These are phyloP conservation scores for Wolfiporia cocos DNA, from an alignment of 1,284 basidiomycete species.

Conservation along the genomic window DNA sequence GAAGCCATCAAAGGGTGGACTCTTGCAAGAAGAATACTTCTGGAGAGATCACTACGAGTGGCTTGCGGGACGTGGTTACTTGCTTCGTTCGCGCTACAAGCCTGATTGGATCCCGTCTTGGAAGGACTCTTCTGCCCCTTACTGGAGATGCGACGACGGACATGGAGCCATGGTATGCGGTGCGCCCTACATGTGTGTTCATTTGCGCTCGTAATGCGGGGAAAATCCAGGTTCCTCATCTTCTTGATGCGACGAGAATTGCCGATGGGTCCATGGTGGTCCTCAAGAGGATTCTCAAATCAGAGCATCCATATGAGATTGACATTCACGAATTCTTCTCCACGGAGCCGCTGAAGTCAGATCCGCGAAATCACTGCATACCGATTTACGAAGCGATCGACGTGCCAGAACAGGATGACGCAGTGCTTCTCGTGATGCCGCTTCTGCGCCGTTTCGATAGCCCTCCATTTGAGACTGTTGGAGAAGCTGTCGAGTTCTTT, in stretches of 20 bases:
- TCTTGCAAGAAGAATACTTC: slow-evolving; percentile 5
- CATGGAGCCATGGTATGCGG: slow-evolving; percentile 2
- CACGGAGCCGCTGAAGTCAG: slow-evolving; percentile 2
- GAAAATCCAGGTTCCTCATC: background rate
- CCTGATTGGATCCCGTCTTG: slow-evolving; percentile 15
- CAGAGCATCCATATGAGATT: slow-evolving; percentile 11
- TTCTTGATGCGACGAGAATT: slow-evolving; percentile 9
- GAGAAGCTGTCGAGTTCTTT: slow-evolving; percentile 22
- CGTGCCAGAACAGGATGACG: slow-evolving; percentile 9
- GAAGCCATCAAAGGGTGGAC: background rate
- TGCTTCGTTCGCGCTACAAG: slow-evolving; percentile 12
- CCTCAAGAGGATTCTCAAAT: slow-evolving; percentile 4
- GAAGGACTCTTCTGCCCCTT: slow-evolving; percentile 3
- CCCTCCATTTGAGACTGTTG: slow-evolving; percentile 17
- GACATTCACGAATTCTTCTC: slow-evolving; percentile 12
- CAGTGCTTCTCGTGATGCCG: slow-evolving; percentile 22
- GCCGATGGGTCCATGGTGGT: slow-evolving; percentile 9
- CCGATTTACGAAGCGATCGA: slow-evolving; percentile 20
- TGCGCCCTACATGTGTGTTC: background rate
- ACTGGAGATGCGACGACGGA: slow-evolving; percentile 10
- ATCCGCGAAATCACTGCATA: slow-evolving; percentile 17
- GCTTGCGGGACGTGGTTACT: slow-evolving; percentile 13
- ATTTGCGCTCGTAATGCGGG: background rate
- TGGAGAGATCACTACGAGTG: slow-evolving; percentile 16
- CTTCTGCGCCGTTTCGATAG: slow-evolving; percentile 14